Evolutionary conservation across 371 early-diverging fungal genomes (phyloP), one percentile per base, ranked within the genome.

Genomic region (Umbelopsis sp.): DNA sequence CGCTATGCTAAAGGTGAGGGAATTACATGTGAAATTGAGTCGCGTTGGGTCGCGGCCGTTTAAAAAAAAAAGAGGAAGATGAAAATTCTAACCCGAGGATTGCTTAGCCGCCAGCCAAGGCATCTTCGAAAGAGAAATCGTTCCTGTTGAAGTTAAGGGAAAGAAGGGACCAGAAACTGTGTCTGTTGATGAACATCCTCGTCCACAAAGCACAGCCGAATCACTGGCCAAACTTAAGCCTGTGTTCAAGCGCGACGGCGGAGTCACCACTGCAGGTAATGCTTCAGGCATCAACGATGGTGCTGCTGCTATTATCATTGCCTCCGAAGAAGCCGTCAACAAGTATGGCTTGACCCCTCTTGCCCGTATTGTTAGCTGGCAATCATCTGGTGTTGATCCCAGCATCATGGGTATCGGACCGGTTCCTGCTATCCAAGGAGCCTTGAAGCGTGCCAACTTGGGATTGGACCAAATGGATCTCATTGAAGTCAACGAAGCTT

Each of bases 401-500:
- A 81, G 85, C 25, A 84, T 94, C 79, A 93, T 94, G 94, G 94
- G 94, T 77, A 91, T 97, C 63, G 98, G 98, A 16, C 99, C 99
- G 37, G 97, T 94, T 44, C 92, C 92, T 4, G 97, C 99, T 50
- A 96, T 98, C 70, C 78, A 86, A 50, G 91, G 88, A 4, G 97
- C 95, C 1, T 88, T 99, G 69, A 89, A 89, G 72, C 87, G 89
- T 71, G 95, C 96, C 44, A 89, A 90, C 20, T 78, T 97, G 68
- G 72, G 80, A 14, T 76, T 97, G 66, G 87, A 87, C 62, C 93
- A 98, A 74, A 96, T 99, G 89, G 93, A 91, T 70, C 76, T 93
- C 45, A 78, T 97, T 66, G 99, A 99, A 84, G 93, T 99, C 76
- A 99, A 99, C 81, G 98, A 99, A 83, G 99, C 99, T 12, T 99